Conservation (phyloP, 108 stramenopile species). For the Schizochytrium sp. region DNA sequence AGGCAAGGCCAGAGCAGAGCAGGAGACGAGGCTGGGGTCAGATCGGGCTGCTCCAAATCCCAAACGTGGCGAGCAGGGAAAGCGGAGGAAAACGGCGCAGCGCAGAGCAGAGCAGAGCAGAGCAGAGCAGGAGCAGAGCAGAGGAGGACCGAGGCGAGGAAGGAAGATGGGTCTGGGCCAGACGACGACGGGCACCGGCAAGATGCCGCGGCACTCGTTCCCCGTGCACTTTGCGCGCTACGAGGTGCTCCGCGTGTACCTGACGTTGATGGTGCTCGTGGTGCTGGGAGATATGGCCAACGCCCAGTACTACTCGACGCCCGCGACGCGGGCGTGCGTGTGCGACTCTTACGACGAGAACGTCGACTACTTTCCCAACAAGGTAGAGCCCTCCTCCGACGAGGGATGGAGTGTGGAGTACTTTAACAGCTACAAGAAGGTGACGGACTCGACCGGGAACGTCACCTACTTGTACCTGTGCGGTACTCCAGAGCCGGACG, state of each 20-base stretch:
- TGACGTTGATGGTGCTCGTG: background rate
- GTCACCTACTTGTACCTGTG: background rate
- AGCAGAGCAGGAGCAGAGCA: too few species aligned
- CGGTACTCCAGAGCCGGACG: background rate
- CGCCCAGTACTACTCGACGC: background rate
- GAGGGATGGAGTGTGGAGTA: background rate
- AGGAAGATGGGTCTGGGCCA: background rate
- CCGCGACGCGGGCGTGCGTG: background rate
- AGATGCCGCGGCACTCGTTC: background rate
- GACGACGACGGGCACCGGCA: background rate
- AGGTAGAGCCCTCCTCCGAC: background rate
- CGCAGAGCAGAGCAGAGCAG: too few species aligned
- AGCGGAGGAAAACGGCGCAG: too few species aligned
- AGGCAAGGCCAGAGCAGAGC: too few species aligned
- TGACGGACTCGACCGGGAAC: background rate
- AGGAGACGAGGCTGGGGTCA: too few species aligned
- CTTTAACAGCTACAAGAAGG: background rate
- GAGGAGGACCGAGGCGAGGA: background rate
- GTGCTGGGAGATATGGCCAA: background rate
- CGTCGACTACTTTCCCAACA: conserved; percentile 8
- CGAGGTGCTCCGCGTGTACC: background rate
- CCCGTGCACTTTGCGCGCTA: background rate
- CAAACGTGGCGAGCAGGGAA: too few species aligned
- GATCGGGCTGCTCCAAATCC: too few species aligned
- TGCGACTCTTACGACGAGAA: background rate